Conservation (phyloP, 2,329 filamentous ascomycete genomes). For the Botryotinia globosa region DNA sequence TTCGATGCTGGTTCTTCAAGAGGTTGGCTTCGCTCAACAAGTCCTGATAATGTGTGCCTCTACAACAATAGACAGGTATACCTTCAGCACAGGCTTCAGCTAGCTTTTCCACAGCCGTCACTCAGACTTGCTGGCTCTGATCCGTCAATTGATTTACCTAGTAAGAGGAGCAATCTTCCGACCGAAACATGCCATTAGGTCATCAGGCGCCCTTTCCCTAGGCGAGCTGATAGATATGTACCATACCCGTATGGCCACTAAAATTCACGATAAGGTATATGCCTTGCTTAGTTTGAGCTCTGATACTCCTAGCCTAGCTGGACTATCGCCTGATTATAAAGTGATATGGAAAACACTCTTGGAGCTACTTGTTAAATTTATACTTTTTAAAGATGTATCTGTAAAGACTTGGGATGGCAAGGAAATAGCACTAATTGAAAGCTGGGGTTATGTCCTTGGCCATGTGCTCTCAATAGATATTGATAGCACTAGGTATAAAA, state of each 20-base stretch:
- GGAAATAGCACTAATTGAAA: neutral
- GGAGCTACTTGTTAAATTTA: neutral
- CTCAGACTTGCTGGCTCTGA: neutral
- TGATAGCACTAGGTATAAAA: neutral
- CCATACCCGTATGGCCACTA: neutral
- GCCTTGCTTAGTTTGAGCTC: slow-evolving; percentile 3
- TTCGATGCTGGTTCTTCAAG: neutral
- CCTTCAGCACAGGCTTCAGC: neutral
- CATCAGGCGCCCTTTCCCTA: neutral
- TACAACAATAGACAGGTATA: neutral
- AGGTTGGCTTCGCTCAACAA: neutral
- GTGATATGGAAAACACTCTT: neutral
- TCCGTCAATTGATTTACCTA: neutral
- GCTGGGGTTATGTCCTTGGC: neutral
- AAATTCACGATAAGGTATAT: neutral
- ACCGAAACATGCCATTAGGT: neutral
- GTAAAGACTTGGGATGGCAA: neutral
- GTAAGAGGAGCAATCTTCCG: neutral
- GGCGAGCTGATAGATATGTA: neutral
- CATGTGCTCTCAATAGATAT: neutral
- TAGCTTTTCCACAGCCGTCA: neutral
- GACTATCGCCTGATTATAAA: neutral
- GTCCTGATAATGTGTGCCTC: slow-evolving; percentile 2
- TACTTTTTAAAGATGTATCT: neutral
- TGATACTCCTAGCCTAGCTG: neutral